Conservation (phyloP, 805 yeast genomes). For the Pichia heedii region DNA sequence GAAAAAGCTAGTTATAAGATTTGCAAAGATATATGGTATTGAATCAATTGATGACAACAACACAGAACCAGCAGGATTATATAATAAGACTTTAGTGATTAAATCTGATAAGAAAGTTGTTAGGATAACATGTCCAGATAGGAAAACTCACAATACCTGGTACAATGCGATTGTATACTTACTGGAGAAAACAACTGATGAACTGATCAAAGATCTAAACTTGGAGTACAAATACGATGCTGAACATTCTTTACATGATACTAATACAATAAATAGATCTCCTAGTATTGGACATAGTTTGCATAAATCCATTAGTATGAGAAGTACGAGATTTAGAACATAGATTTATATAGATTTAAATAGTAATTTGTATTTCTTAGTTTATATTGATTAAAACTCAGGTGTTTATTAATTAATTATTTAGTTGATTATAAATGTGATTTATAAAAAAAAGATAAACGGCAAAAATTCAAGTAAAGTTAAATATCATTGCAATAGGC, state of each 20-base stretch:
- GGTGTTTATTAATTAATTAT: no score
- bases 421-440: no score
- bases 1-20: conserved; percentile 56
- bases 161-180: conserved; percentile 71
- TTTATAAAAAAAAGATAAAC: no score
- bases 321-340: conserved; percentile 2
- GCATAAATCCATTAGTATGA: conserved; percentile 9
- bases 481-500: no score
- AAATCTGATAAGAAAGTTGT: conserved; percentile 53
- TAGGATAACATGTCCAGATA: conserved; percentile 78
- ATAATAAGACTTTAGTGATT: conserved; percentile 74
- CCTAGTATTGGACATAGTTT: conserved; percentile 15
- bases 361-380: no score
- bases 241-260: conserved; percentile 20
- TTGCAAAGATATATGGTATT: conserved; percentile 71
- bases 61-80: conserved; percentile 83
- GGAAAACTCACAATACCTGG: conserved; percentile 89
- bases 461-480: not conserved
- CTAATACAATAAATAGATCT: conserved; percentile 21
- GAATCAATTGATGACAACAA: conserved; percentile 76
- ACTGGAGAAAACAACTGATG: conserved; percentile 56
- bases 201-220: conserved; percentile 40
- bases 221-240: conserved; percentile 29
- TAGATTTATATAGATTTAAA: no score
- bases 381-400: no score